A percentile compares a stretch with the other conserved stretches of the same genome.
These are phyloP conservation scores for Phialocephala subalpina DNA, from an alignment of 2,329 filamentous ascomycete genomes.

Conservation along the genomic window DNA sequence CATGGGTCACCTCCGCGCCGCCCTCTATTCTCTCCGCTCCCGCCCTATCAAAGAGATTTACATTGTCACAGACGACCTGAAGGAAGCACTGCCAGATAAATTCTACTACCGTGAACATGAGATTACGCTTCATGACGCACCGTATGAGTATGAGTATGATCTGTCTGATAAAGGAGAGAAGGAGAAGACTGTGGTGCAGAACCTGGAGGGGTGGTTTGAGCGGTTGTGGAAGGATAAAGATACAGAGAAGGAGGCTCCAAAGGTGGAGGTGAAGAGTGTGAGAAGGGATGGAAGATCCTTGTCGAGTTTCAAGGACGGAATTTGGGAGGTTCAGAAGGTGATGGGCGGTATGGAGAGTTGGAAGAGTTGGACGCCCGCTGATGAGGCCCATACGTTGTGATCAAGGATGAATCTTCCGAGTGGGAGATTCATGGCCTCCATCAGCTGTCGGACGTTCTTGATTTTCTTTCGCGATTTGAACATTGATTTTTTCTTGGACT, in stretches of 20 bases:
- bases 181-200: constrained; percentile 26
- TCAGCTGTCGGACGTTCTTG: not conserved
- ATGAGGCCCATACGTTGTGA: not conserved
- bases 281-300: constrained; percentile 27
- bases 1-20: constrained; percentile 13
- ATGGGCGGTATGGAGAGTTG: constrained; percentile 33
- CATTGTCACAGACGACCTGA: constrained; percentile 34
- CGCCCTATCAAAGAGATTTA: constrained; percentile 29
- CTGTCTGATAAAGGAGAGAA: constrained; percentile 12
- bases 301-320: constrained; percentile 27
- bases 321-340: constrained; percentile 31
- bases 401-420: not conserved
- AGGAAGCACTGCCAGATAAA: constrained; percentile 22
- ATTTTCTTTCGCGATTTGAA: not conserved
- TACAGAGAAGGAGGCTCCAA: constrained; percentile 16
- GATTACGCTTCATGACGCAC: constrained; percentile 23
- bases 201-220: constrained; percentile 30
- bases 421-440: not conserved
- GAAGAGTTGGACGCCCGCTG: constrained; percentile 30
- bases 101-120: constrained; percentile 34
- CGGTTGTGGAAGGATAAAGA: constrained; percentile 20
- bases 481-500: not conserved
- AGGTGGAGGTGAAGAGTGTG: constrained; percentile 29
- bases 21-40: constrained; percentile 26
- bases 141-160: constrained; percentile 23